These are phyloP conservation scores for Neoscytalidium dimidiatum DNA, from an alignment of 2,329 filamentous ascomycete genomes.

Conservation along the genomic window DNA sequence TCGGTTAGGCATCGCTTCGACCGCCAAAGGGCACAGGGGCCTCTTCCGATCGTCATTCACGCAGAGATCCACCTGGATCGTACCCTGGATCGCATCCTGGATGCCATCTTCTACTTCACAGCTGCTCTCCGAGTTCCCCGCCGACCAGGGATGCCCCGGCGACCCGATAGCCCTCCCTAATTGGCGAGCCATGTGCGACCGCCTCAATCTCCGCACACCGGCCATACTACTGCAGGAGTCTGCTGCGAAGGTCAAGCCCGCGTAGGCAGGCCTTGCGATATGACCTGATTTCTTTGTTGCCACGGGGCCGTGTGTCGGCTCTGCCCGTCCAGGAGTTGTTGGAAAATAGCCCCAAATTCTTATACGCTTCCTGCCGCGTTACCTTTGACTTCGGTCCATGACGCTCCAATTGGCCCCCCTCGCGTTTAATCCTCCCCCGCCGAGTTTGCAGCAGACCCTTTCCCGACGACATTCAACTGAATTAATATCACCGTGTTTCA, in stretches of 20 bases:
- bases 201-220: background rate
- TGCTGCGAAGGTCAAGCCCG: background rate
- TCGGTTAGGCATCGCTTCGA: background rate
- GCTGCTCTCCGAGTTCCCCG: background rate
- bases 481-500: background rate
- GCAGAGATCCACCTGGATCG: conserved; percentile 9
- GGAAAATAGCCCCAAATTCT: background rate
- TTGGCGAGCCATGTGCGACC: background rate
- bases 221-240: conserved; percentile 8
- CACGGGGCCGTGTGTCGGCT: background rate
- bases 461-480: background rate
- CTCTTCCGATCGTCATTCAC: background rate
- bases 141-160: background rate
- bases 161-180: background rate
- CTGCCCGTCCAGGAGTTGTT: background rate
- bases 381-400: background rate
- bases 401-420: background rate
- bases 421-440: background rate
- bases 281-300: background rate
- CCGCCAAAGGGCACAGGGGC: background rate
- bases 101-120: background rate
- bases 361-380: background rate
- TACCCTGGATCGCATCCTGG: background rate
- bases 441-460: background rate
- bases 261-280: background rate